These are phyloP conservation scores for Closterium sp. DNA, from an alignment of 139 green algal genomes.

Conservation along the genomic window DNA sequence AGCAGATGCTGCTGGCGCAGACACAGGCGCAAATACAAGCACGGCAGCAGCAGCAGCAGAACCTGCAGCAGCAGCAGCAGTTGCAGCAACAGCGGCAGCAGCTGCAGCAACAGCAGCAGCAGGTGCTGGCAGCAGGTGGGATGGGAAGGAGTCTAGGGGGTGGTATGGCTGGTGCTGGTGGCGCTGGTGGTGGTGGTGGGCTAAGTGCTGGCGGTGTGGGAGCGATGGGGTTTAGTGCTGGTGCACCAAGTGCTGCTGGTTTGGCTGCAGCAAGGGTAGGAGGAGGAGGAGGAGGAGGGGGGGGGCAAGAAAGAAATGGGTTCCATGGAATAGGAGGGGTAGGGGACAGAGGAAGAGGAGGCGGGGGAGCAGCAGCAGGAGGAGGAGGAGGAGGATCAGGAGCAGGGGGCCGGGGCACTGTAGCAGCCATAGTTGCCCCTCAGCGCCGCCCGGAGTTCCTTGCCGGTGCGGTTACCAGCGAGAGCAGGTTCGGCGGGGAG, in stretches of 20 bases:
- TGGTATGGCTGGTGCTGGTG: background rate
- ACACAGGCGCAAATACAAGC: background rate
- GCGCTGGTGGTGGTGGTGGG: background rate
- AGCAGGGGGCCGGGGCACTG: background rate
- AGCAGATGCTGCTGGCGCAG: background rate
- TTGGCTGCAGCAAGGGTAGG: no score
- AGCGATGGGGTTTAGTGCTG: no score
- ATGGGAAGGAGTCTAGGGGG: background rate
- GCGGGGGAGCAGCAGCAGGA: background rate
- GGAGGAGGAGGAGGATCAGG: background rate
- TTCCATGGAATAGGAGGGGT: background rate
- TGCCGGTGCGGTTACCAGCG: background rate
- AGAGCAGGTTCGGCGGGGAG: background rate
- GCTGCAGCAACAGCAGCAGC: background rate
- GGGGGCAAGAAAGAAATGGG: background rate
- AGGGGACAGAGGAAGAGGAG: background rate
- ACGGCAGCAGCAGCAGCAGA: background rate
- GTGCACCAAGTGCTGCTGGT: background rate
- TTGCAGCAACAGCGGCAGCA: background rate
- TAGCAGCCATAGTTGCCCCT: background rate
- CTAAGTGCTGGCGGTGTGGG: background rate
- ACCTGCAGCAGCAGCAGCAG: background rate
- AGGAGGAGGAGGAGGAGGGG: background rate
- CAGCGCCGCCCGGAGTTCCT: background rate
- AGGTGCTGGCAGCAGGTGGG: background rate